Evolutionary conservation across 2,329 filamentous ascomycete genomes (phyloP), one percentile per base, ranked within the genome.

Genomic region (Aureobasidium melanogenum): DNA sequence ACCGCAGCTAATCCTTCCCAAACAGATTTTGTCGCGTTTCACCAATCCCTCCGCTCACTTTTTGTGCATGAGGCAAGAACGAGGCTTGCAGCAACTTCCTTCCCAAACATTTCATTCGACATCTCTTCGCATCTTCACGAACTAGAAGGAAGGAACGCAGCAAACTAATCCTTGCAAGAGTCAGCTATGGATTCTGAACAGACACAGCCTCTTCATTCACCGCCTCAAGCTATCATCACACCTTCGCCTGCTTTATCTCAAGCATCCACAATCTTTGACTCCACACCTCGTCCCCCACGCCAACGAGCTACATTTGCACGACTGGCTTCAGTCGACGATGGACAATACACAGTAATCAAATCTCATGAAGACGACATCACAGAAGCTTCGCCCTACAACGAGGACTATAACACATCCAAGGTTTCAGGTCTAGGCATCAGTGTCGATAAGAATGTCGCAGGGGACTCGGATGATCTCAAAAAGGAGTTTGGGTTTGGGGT

Each of bases 301-400:
- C 61, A 63, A 38, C 46, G 61, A 32, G 32, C 61, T 17, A 59
- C 61, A 9, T 59, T 63, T 19, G 61, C 61, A 4, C 54, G 61
- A 24, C 34, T 60, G 17, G 48, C 55, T 17, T 60, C 61, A 1
- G 61, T 54, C 5, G 41, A 54, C 6, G 55, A 63, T 43, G 61
- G 61, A n/a, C 39, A 44, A n/a, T 62, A 62, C 46, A 58, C 32
- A n/a, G 47, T 46, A 10, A 41, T 62, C n/a, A 62, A 52, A 22
- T n/a, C 30, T 9, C 19, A 59, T 5, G 61, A 62, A 28, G 54
- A 62, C 36, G 47, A 58, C 36, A 58, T 48, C 19, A 52, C 52
- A 14, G 54, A 57, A 22, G 46, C 46, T 2, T 28, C 28, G 17
- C 48, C 48, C 2, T 52, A 61, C 7, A 47, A 57, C 12, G 50